Evolutionary conservation across 176 grass and related monocot species (phyloP).

Genomic region (Metroxylon sagu): DNA sequence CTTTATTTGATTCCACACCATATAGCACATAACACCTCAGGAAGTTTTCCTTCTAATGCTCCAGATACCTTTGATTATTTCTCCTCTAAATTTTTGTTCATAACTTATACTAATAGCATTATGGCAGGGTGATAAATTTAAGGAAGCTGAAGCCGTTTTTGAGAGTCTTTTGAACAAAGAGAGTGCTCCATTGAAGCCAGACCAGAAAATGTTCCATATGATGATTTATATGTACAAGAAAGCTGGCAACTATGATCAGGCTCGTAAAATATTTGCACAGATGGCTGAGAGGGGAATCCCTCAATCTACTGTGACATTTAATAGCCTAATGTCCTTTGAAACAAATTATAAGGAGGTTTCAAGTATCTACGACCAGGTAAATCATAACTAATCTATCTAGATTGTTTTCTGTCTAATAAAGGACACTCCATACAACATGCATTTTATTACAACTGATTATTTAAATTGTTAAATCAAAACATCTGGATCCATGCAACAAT

Average conservation of each 20-base stretch:
- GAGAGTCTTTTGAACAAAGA: constrained; percentile 70
- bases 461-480: too few relatives aligned
- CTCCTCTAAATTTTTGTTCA: too few relatives aligned
- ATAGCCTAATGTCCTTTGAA: constrained; percentile 96
- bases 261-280: constrained; percentile 59
- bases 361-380: constrained; percentile 96
- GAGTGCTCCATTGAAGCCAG: constrained; percentile 68
- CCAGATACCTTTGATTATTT: too few relatives aligned
- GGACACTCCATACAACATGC: too few relatives aligned
- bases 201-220: constrained; percentile 99
- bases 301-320: constrained; percentile 75
- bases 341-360: constrained; percentile 90
- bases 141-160: constrained; percentile 67
- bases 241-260: constrained; percentile 59
- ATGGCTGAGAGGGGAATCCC: constrained; percentile 79
- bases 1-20: too few relatives aligned
- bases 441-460: too few relatives aligned
- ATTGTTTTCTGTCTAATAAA: too few relatives aligned
- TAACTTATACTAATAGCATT: constrained; percentile 3
- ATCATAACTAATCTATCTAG: neutral
- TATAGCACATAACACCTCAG: too few relatives aligned
- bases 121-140: constrained; percentile 59
- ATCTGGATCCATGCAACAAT: too few relatives aligned
- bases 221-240: constrained; percentile 99
- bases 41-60: too few relatives aligned